These are phyloP conservation scores for Coemansia sp. DNA, from an alignment of 192 early-diverging fungal species.

Conservation along the genomic window DNA sequence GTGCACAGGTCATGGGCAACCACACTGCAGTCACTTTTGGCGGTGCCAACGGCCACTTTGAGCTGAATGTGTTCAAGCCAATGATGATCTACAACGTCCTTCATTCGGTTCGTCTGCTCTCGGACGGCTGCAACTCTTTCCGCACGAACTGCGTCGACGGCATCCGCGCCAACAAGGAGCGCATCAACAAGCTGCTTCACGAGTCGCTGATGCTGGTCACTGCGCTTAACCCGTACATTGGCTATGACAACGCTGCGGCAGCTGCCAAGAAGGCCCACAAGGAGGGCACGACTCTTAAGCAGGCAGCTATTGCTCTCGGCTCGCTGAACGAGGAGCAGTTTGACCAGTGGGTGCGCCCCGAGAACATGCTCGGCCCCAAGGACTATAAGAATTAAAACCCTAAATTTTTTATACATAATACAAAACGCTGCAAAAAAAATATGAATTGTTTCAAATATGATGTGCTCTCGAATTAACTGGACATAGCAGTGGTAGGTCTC, in stretches of 20 bases:
- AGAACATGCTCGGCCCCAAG: conserved; percentile 77
- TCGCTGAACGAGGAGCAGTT: conserved; percentile 89
- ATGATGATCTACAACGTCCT: conserved; percentile 98
- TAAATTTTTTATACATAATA: not conserved
- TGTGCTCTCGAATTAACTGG: no score
- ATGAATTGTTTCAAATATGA: no score
- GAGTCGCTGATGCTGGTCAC: conserved; percentile 98
- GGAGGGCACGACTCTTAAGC: conserved; percentile 80
- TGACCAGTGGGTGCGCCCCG: conserved; percentile 93
- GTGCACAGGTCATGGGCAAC: conserved; percentile 99
- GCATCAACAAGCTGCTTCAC: conserved; percentile 83
- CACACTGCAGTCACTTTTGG: conserved; percentile 88
- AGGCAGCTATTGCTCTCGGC: conserved; percentile 86
- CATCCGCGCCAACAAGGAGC: conserved; percentile 89
- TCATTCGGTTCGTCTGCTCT: conserved; percentile 85
- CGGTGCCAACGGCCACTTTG: conserved; percentile 96
- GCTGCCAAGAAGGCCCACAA: conserved; percentile 98
- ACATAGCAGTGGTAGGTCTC: not conserved
- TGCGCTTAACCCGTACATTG: conserved; percentile 97
- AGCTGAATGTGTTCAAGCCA: conserved; percentile 99
- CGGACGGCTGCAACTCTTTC: conserved; percentile 89
- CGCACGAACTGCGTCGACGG: conserved; percentile 94
- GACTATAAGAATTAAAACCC: conserved; percentile 42
- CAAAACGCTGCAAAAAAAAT: conserved; percentile 1
- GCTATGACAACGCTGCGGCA: conserved; percentile 88